A percentile compares a stretch with the other conserved stretches of the same genome.
Evolutionary conservation across 1,284 basidiomycete species (phyloP).

Genomic region (Sanguinoderma infundibulare): DNA sequence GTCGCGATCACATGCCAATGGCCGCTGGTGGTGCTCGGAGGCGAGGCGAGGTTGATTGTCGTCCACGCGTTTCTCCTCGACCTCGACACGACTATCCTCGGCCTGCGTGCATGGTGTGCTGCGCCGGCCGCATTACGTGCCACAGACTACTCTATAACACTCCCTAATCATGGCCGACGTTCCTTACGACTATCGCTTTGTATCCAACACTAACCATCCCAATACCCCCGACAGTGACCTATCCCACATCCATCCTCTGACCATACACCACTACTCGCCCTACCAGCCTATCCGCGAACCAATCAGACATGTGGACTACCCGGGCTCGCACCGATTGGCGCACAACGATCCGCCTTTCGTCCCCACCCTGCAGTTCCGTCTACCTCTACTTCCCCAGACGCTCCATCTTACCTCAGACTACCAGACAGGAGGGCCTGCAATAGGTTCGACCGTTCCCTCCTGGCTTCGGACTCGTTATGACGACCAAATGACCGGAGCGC

Average conservation of each 20-base stretch:
- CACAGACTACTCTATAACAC: constrained; percentile 21
- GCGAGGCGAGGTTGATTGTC: constrained; percentile 15
- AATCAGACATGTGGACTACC: constrained; percentile 9
- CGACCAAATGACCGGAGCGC: not conserved
- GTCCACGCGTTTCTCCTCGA: constrained; percentile 8
- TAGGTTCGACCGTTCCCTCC: not conserved
- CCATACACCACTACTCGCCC: constrained; percentile 16
- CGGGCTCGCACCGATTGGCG: not conserved
- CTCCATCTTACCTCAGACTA: constrained; percentile 30
- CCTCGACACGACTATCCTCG: constrained; percentile 25
- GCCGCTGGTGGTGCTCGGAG: not conserved
- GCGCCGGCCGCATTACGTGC: constrained; percentile 15
- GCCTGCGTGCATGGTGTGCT: constrained; percentile 12
- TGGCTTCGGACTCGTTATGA: not conserved
- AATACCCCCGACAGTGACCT: constrained; percentile 7
- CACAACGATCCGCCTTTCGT: not conserved
- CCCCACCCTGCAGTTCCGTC: constrained; percentile 20
- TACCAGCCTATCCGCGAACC: constrained; percentile 24
- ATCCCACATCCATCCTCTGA: constrained; percentile 24
- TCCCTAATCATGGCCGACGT: constrained; percentile 29
- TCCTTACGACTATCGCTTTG: constrained; percentile 31
- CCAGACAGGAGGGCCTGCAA: constrained; percentile 40
- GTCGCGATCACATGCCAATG: constrained; percentile 12
- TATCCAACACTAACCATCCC: constrained; percentile 19
- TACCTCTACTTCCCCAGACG: constrained; percentile 17